Base-by-base conservation (phyloP, 768 basidiomycete genomes). In the Galerina marginata region DNA sequence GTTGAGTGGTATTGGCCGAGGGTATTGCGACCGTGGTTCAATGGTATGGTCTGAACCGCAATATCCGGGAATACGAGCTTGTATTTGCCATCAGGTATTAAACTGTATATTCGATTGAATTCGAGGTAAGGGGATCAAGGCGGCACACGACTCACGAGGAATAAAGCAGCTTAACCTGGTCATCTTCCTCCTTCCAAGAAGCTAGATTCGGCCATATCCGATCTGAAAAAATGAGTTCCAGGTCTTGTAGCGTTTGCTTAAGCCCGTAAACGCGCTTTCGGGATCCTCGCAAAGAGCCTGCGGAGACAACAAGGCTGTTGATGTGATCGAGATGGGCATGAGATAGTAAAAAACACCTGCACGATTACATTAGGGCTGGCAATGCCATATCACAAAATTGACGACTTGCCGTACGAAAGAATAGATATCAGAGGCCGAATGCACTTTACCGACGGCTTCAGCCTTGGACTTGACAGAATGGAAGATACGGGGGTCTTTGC, bases 241-340 rank as follows among this genome's bases (percentile, higher is more conserved):
- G 75, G 71, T 88, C 86, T 65, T 86, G 72, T 45, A 95, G 80
- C 9, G 86, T 87, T 54, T 86, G 79, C 43, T 81, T 75, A 6
- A 85, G 72, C 0, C 84, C 91, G 58, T 80, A 85, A 38, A 95
- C 83, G 1, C 83, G 85, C 65, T 90, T 91, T 16, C 85, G 79
- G 38, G 78, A 69, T 15, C 88, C 89, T 36, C 73, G 72, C 6
- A 92, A 70, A 1, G 93, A 88, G 39, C 95, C 96, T 14, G 95
- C 93, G 1, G 90, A 86, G 54, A 99, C 74, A 56, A 96, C 85
- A 29, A 97, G 81, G 42, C 93, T 88, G 61, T 83, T 86, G 66
- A 93, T 83, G 72, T 99, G 96, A 75, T 99, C 96, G 26, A 98
- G 76, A 73, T 99, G 96, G 0, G 92, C 89, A 70, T 96, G 95